Percentiles rank a stretch among this genome's conserved stretches.
These are phyloP conservation scores for Moringa oleifera DNA, from an alignment of 345 rosid species.

Conservation along the genomic window DNA sequence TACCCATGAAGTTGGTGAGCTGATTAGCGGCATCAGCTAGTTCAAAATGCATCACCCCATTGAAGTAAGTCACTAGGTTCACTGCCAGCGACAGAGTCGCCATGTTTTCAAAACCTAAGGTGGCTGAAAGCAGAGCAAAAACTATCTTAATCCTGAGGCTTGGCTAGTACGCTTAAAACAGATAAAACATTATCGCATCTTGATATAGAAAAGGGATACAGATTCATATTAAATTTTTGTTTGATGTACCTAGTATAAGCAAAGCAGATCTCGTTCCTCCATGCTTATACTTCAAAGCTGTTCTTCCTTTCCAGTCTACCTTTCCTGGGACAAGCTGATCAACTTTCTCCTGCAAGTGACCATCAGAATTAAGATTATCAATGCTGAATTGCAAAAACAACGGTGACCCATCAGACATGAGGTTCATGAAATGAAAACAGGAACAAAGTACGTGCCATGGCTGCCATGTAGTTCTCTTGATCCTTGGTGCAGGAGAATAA, in stretches of 20 bases:
- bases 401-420: too few relatives aligned
- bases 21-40: conserved; percentile 51
- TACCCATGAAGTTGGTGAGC: conserved; percentile 52
- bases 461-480: too few relatives aligned
- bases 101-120: conserved; percentile 36
- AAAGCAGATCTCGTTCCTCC: conserved; percentile 47
- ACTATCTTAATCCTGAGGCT: too few relatives aligned
- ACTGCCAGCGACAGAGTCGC: conserved; percentile 39
- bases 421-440: too few relatives aligned
- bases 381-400: too few relatives aligned
- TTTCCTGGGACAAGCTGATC: conserved; percentile 39
- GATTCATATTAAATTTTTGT: too few relatives aligned
- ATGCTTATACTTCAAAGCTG: conserved; percentile 39
- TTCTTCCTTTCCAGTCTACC: conserved; percentile 54
- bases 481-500: too few relatives aligned
- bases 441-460: too few relatives aligned
- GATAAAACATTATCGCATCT: too few relatives aligned
- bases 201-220: too few relatives aligned
- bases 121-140: conserved; percentile 22
- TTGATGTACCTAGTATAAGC: conserved; percentile 28
- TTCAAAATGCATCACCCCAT: conserved; percentile 40
- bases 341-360: conserved; percentile 40
- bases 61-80: conserved; percentile 50
- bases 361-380: neutral
- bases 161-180: too few relatives aligned